Conservation (phyloP, 129 eudicot genomes). For the Centaurea solstitialis region DNA sequence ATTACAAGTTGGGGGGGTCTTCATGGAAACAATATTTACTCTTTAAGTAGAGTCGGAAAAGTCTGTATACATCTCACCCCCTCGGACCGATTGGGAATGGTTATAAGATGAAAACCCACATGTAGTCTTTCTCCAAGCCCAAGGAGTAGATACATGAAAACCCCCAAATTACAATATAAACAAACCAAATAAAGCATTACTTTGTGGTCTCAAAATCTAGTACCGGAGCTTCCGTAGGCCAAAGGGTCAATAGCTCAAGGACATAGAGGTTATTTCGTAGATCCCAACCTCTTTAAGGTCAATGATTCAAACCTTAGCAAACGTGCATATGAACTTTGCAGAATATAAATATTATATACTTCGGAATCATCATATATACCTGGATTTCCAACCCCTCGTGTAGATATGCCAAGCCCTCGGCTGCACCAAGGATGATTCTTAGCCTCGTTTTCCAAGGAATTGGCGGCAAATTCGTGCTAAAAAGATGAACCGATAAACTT, state of each 20-base stretch:
- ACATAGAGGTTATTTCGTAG: not conserved
- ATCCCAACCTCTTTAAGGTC: not conserved
- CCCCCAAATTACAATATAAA: not conserved
- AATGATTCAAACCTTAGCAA: not conserved
- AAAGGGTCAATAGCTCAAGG: too few species aligned
- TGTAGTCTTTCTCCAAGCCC: too few species aligned
- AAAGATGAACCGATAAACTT: slow-evolving; percentile 80
- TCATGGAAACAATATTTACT: too few species aligned
- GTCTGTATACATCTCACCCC: too few species aligned
- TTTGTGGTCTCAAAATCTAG: not conserved
- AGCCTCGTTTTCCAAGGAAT: slow-evolving; percentile 76
- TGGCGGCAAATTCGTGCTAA: slow-evolving; percentile 42
- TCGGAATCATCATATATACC: slow-evolving; percentile 31
- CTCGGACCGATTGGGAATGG: too few species aligned
- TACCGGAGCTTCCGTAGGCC: too few species aligned
- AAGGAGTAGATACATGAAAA: not conserved
- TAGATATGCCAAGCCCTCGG: slow-evolving; percentile 78
- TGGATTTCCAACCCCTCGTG: slow-evolving; percentile 68
- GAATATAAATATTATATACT: not conserved
- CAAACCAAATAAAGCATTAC: not conserved
- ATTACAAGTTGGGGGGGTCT: too few species aligned
- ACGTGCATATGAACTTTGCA: not conserved
- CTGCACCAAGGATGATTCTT: slow-evolving; percentile 68
- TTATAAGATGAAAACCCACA: too few species aligned
- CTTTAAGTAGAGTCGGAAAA: too few species aligned